Conservation (phyloP, 2,329 filamentous ascomycete species). For the Exophiala phaeomuriformis region DNA sequence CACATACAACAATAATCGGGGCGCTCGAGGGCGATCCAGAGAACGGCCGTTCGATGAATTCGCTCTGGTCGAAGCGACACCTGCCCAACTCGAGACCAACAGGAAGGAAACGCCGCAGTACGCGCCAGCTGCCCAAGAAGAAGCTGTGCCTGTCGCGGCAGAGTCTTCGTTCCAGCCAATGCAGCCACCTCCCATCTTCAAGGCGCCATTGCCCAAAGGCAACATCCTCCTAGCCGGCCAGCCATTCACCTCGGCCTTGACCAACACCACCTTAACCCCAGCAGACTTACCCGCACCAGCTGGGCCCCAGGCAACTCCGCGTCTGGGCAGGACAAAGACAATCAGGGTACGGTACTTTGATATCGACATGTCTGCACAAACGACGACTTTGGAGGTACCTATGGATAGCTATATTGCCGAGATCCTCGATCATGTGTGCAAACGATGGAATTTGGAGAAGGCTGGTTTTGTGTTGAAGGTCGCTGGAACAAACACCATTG, state of each 20-base stretch:
- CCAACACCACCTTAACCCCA: conserved; percentile 40
- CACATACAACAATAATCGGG: conserved; percentile 60
- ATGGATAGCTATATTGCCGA: conserved; percentile 63
- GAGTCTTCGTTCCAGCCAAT: conserved; percentile 15
- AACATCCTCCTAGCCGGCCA: conserved; percentile 39
- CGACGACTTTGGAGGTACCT: conserved; percentile 50
- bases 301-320: conserved; percentile 43
- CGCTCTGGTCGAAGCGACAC: conserved; percentile 54
- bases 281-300: conserved; percentile 42
- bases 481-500: conserved; percentile 55
- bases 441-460: conserved; percentile 57
- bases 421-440: conserved; percentile 56
- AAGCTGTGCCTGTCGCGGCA: conserved; percentile 27
- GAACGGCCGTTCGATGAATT: conserved; percentile 63
- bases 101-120: conserved; percentile 51
- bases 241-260: conserved; percentile 41
- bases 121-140: conserved; percentile 32
- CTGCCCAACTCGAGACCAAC: conserved; percentile 51
- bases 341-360: conserved; percentile 56
- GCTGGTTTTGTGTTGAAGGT: conserved; percentile 58
- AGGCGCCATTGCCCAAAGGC: conserved; percentile 25
- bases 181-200: conserved; percentile 12
- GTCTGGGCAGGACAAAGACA: conserved; percentile 52
- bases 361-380: conserved; percentile 49
- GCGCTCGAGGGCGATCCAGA: conserved; percentile 49